Percentiles rank a stretch among this genome's conserved stretches.
Conservation (phyloP, 2,329 filamentous ascomycete genomes). For the Monilinia aucupariae region DNA sequence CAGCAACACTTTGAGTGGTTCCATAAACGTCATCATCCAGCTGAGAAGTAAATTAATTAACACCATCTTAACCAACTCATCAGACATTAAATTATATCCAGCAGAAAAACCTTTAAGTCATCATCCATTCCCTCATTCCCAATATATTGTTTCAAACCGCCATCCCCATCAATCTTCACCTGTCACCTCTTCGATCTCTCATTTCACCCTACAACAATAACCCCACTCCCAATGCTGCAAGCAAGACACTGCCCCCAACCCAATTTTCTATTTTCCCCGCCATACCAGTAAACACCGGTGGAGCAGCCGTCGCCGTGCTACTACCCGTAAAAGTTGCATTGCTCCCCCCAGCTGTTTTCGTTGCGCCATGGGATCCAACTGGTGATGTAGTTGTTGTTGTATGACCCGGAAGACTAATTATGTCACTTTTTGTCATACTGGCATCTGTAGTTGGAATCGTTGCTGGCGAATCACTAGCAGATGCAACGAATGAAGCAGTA, state of each 20-base stretch:
- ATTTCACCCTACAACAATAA: not conserved
- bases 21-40: too few species aligned
- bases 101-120: not conserved
- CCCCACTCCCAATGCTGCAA: constrained; percentile 4
- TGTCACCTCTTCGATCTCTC: not conserved
- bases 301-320: not conserved
- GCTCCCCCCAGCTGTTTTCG: not conserved
- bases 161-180: not conserved
- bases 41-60: too few species aligned
- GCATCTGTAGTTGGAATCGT: not conserved
- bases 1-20: too few species aligned
- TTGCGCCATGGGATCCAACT: not conserved
- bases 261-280: not conserved
- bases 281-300: not conserved
- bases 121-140: not conserved
- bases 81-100: not conserved
- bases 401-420: not conserved
- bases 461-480: not conserved
- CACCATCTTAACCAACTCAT: not conserved
- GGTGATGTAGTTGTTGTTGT: not conserved
- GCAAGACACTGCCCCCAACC: not conserved
- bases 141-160: not conserved
- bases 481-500: not conserved
- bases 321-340: constrained; percentile 8
- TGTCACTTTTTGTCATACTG: not conserved